phyloP scores from a whole-genome alignment of 495 filamentous ascomycete species.

The Neurospora tetrasperma region DNA sequence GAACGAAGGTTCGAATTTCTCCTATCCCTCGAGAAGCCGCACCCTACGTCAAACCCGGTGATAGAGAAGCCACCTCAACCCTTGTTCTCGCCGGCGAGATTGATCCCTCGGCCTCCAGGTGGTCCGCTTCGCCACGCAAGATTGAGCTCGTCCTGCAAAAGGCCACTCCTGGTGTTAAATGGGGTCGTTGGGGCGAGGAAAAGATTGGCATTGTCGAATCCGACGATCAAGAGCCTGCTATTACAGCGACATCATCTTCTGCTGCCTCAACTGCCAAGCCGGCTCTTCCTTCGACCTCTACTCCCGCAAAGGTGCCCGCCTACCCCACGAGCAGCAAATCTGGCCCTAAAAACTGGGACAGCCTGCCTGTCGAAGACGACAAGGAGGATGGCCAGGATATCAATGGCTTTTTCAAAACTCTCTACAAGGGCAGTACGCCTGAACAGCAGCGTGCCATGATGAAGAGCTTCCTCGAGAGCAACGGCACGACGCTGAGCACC shows the following conservation, averaged over 20 bases:
- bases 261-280: not conserved
- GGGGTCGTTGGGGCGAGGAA: constrained; percentile 42
- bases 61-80: constrained; percentile 37
- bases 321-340: constrained; percentile 85
- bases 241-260: not conserved
- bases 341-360: constrained; percentile 91
- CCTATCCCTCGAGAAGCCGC: constrained; percentile 19
- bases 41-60: constrained; percentile 16
- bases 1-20: constrained; percentile 14
- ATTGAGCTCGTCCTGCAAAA: constrained; percentile 76
- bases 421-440: constrained; percentile 68
- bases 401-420: constrained; percentile 81
- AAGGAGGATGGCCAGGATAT: constrained; percentile 59
- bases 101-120: constrained; percentile 47
- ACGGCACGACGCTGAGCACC: constrained; percentile 87
- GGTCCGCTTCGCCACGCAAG: constrained; percentile 64
- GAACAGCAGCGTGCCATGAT: constrained; percentile 91
- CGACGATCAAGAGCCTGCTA: not conserved
- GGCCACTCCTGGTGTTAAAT: constrained; percentile 56
- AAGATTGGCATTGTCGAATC: constrained; percentile 7
- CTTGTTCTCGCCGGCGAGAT: constrained; percentile 61
- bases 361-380: constrained; percentile 45
- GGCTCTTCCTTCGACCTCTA: not conserved
- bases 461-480: constrained; percentile 91
- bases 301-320: constrained; percentile 32